Evolutionary conservation across 2,329 filamentous ascomycete species (phyloP).

Genomic region (Sclerotinia subarctica): DNA sequence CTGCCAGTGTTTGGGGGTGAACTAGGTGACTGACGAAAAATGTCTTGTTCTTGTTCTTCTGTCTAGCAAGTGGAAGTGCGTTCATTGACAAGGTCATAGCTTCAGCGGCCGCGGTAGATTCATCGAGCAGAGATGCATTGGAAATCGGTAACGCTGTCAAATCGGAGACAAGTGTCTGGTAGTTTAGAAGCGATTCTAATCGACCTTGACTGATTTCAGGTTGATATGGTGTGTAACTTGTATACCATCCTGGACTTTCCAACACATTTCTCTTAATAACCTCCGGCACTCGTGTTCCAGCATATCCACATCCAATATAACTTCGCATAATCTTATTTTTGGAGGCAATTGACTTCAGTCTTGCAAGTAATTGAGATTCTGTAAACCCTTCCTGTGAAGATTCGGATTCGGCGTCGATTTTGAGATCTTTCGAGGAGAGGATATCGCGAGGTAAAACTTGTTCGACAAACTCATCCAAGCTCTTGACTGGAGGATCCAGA

Average conservation of each 20-base stretch:
- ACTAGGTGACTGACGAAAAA: slow-evolving; percentile 80
- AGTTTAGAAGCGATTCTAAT: slow-evolving; percentile 89
- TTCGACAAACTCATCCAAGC: slow-evolving; percentile 77
- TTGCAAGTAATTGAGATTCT: slow-evolving; percentile 57
- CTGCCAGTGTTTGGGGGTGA: slow-evolving; percentile 81
- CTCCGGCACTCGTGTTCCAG: slow-evolving; percentile 77
- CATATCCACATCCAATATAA: slow-evolving; percentile 86
- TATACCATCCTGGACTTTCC: slow-evolving; percentile 95
- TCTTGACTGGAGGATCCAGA: slow-evolving; percentile 69
- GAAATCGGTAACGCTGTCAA: slow-evolving; percentile 82
- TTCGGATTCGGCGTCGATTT: slow-evolving; percentile 48
- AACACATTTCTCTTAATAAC: slow-evolving; percentile 92
- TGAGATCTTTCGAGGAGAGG: slow-evolving; percentile 61
- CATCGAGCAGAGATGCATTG: slow-evolving; percentile 88
- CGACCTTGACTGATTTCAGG: slow-evolving; percentile 95
- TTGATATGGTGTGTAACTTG: slow-evolving; percentile 96
- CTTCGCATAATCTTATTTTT: slow-evolving; percentile 62
- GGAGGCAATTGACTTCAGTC: slow-evolving; percentile 51
- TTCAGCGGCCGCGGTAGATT: slow-evolving; percentile 88
- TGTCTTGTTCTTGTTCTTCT: slow-evolving; percentile 72
- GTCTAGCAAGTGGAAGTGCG: slow-evolving; percentile 64
- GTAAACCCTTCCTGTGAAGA: slow-evolving; percentile 39
- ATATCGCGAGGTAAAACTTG: slow-evolving; percentile 82
- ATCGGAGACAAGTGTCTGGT: slow-evolving; percentile 88
- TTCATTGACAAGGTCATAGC: slow-evolving; percentile 93